Evolutionary conservation across 108 stramenopile species (phyloP).

Genomic region (Skeletonema marinoi): DNA sequence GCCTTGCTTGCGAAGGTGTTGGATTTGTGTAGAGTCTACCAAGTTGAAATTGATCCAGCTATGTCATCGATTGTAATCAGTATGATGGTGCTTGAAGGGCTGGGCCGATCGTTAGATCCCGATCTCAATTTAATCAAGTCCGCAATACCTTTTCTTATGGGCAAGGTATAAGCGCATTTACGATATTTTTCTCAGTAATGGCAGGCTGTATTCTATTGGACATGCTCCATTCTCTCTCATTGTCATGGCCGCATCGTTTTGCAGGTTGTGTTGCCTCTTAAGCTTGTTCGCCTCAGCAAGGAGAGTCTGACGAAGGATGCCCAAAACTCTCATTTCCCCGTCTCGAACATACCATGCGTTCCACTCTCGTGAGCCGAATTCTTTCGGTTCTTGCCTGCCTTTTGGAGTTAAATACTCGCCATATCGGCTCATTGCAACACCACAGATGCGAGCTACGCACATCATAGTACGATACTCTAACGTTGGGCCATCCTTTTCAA

Average conservation of each 20-base stretch:
- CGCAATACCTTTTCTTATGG: conserved; percentile 83
- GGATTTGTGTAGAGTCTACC: conserved; percentile 80
- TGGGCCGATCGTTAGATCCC: conserved; percentile 85
- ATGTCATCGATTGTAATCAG: conserved; percentile 88
- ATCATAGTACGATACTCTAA: conserved; percentile 72
- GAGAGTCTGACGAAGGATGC: conserved; percentile 30
- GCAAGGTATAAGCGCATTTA: conserved; percentile 46
- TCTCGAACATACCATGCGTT: conserved; percentile 45
- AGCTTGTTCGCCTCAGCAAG: conserved; percentile 31
- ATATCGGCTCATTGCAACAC: conserved; percentile 53
- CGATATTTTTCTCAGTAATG: conserved; percentile 15
- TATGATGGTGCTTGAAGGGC: conserved; percentile 88
- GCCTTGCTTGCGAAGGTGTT: conserved; percentile 71
- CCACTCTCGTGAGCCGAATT: conserved; percentile 36
- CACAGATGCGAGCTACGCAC: conserved; percentile 61
- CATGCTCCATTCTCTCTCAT: conserved; percentile 36
- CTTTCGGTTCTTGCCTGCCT: conserved; percentile 26
- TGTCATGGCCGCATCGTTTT: not conserved
- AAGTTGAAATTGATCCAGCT: conserved; percentile 90
- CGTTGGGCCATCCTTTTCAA: conserved; percentile 47
- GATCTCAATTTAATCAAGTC: conserved; percentile 82
- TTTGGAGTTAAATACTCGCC: not conserved
- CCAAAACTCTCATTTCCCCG: conserved; percentile 40
- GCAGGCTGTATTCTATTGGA: conserved; percentile 39
- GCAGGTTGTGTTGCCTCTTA: not conserved